Evolutionary conservation across 495 filamentous ascomycete species (phyloP).

Genomic region (Cercophora samala): DNA sequence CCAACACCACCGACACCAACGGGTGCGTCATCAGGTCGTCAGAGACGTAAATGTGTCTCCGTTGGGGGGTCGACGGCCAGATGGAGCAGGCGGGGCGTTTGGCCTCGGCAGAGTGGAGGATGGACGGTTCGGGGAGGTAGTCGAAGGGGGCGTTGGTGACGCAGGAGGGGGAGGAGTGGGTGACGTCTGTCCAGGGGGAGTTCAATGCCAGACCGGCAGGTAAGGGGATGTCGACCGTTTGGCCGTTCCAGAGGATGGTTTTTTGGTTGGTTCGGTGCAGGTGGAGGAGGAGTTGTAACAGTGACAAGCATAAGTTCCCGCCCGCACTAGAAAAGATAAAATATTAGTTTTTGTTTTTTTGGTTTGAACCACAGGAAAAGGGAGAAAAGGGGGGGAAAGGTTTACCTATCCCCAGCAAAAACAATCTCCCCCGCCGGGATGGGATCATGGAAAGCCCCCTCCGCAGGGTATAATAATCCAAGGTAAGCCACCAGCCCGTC

Average conservation of each 20-base stretch:
- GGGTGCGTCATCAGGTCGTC: slow-evolving; percentile 66
- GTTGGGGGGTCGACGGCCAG: slow-evolving; percentile 72
- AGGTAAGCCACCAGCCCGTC: slow-evolving; percentile 84
- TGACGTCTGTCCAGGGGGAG: slow-evolving; percentile 77
- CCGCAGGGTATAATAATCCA: slow-evolving; percentile 73
- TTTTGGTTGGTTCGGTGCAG: slow-evolving; percentile 49
- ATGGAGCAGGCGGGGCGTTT: slow-evolving; percentile 53
- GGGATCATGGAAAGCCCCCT: slow-evolving; percentile 66
- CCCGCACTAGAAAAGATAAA: slow-evolving; percentile 71
- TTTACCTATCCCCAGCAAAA: slow-evolving; percentile 66
- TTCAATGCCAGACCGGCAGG: slow-evolving; percentile 65
- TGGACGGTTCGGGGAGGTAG: slow-evolving; percentile 59
- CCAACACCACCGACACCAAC: slow-evolving; percentile 66
- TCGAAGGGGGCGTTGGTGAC: slow-evolving; percentile 62
- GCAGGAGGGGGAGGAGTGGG: slow-evolving; percentile 69
- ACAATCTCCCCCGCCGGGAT: slow-evolving; percentile 69
- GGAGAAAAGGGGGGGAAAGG: slow-evolving; percentile 2
- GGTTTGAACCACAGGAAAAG: background rate
- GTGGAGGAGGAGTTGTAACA: slow-evolving; percentile 72
- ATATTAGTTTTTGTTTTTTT: slow-evolving; percentile 13
- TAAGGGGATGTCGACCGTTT: slow-evolving; percentile 51
- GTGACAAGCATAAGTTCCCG: slow-evolving; percentile 67
- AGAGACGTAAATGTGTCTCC: slow-evolving; percentile 65
- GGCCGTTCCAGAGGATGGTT: slow-evolving; percentile 63
- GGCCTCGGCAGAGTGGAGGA: slow-evolving; percentile 29